phyloP scores from a whole-genome alignment of 495 filamentous ascomycete species.

The Penicillium coprophilum region DNA sequence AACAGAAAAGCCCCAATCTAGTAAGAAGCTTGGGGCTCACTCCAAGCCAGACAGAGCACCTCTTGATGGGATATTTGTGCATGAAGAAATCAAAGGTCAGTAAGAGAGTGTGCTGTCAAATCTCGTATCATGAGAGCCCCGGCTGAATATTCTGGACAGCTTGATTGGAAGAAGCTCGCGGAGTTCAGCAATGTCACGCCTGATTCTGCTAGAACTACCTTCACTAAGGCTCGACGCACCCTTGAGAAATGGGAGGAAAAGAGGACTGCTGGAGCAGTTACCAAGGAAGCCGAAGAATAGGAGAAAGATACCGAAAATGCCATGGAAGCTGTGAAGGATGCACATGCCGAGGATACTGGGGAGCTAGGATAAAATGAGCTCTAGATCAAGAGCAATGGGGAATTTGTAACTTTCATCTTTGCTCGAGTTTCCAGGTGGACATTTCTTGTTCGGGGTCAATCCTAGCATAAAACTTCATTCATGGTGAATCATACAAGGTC shows the following conservation, averaged over 20 bases:
- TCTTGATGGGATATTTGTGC: not conserved
- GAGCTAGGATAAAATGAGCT: not conserved
- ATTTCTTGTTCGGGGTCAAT: not conserved
- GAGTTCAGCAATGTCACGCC: not conserved
- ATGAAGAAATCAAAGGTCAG: not conserved
- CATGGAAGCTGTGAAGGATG: not conserved
- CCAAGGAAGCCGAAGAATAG: not conserved
- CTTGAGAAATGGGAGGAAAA: not conserved
- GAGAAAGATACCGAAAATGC: not conserved
- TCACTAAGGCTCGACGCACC: not conserved
- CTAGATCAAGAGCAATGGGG: not conserved
- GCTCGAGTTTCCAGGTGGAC: not conserved
- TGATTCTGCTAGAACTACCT: not conserved
- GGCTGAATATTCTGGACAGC: not conserved
- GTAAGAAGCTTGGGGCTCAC: not conserved
- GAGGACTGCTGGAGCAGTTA: not conserved
- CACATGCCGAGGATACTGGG: not conserved
- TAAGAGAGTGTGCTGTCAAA: not conserved
- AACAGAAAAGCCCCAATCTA: not conserved
- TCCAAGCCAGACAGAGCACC: not conserved
- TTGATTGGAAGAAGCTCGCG: not conserved
- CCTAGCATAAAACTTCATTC: not conserved
- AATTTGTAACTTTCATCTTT: not conserved
- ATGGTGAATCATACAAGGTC: not conserved
- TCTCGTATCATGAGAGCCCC: not conserved